Base-by-base conservation (phyloP, 768 basidiomycete genomes). In the Astraeus odoratus region DNA sequence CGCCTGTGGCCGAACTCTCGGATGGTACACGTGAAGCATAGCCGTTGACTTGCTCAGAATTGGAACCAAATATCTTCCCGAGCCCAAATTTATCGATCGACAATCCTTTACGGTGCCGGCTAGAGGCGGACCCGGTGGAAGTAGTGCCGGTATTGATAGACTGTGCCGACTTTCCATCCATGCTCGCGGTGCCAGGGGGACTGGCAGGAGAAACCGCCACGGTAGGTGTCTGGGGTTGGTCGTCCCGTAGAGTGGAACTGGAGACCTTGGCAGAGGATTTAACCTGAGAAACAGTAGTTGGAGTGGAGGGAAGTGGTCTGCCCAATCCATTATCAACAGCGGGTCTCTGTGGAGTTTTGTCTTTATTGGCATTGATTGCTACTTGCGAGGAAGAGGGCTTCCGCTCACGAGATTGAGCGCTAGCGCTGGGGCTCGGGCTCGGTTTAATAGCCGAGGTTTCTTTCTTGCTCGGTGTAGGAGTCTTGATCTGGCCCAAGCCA, bases 41-140 rank as follows among this genome's bases (percentile, higher is more conserved):
- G 5, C 63, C 64, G 33, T 65, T 67, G 23, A 57, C 55, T 19
- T 63, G 57, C n/a, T 70, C 66, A 6, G 63, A 46, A 38, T 62
- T 64, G 15, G 70, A 59, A 25, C 76, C 76, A 44, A 90, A 83
- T 44, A 91, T 76, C 67, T 86, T 89, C 42, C 79, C 77, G 3
- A 91, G 70, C 8, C 82, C 84, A 53, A 90, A 78, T 61, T 83
- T 84, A 69, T 90, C 88, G 52, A 89, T 66, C 3, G 86, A 87
- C 48, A 86, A 67, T 8, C 84, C 85, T 52, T 80, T 80, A 47
- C 74, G 72, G 51, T 83, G 79, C 19, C 81, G 75, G 45, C 75
- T 71, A 29, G 68, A 62, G 15, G 67, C 68, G 25, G 69, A 67
- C 15, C 70, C 71, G 34, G 60, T 70, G 48, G 51, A 67, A 46